Conservation (phyloP, 768 basidiomycete species). For the Amyloporia xantha region DNA sequence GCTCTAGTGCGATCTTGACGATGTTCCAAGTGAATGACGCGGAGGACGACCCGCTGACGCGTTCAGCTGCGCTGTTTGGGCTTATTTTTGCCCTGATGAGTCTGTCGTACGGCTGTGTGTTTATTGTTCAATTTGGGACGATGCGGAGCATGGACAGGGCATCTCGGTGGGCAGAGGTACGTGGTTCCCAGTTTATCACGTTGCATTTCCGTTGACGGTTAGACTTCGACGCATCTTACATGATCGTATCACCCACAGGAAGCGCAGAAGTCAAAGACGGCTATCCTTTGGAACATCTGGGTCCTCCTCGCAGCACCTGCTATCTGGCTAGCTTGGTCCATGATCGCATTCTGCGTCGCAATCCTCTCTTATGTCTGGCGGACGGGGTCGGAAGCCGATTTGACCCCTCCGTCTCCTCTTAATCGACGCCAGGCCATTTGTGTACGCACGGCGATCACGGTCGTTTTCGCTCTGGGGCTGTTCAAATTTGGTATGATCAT, state of each 20-base stretch:
- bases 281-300: constrained; percentile 62
- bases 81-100: constrained; percentile 64
- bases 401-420: constrained; percentile 25
- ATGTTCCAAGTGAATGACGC: constrained; percentile 54
- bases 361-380: constrained; percentile 67
- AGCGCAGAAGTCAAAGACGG: constrained; percentile 42
- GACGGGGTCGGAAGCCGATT: constrained; percentile 42
- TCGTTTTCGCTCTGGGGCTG: constrained; percentile 49
- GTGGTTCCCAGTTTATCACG: not conserved
- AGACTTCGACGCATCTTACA: not conserved
- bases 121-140: constrained; percentile 62
- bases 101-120: constrained; percentile 66
- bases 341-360: constrained; percentile 55
- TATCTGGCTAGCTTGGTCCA: constrained; percentile 70
- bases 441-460: constrained; percentile 50
- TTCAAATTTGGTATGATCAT: constrained; percentile 59
- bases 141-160: constrained; percentile 72
- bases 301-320: constrained; percentile 60
- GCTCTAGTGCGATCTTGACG: constrained; percentile 51
- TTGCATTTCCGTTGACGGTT: too few relatives aligned
- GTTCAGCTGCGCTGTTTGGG: constrained; percentile 58
- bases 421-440: constrained; percentile 35
- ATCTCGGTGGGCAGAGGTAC: constrained; percentile 65
- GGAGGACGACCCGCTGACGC: constrained; percentile 51
- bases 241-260: constrained; percentile 35